Base-by-base conservation (phyloP, 148 eudicot species). In the Pharnaceum exiguum region DNA sequence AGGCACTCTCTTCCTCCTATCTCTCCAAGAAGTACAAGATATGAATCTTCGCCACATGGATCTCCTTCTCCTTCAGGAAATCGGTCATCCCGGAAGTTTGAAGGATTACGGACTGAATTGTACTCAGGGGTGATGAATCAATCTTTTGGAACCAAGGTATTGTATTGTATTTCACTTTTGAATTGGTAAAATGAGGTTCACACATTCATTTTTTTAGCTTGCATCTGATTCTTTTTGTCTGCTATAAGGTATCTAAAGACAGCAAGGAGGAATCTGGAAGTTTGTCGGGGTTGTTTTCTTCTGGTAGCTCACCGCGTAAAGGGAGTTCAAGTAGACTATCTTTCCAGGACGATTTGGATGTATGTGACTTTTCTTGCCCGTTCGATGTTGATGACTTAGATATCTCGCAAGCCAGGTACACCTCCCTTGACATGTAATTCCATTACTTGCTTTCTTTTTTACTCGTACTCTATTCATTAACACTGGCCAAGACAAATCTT, bases 321-420 rank as follows among this genome's bases (percentile, higher is more conserved):
- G 96, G 83, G 70, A 83, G 81, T 80, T 93, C 96, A 44, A 90
- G 97, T 72, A 79, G 84, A 67, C 55, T 82, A 67, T 93, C 96
- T 57, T 88, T 85, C 62, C 96, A 83, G 69, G 98, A 93, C 69
- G 98, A 88, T 51, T 81, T 88, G 64, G 98, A 78, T 71, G 94
- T 70, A 38, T 66, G 58, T 67, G 96, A 88, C 73, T 87, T 91
- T 66, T 70, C 81, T 3, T 82, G 80, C 61, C 98, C 96, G 39
- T 93, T 88, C 73, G 86, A 85, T 68, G 98, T 93, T 46, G 98
- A 93, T 70, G 98, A 88, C 60, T 80, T 88, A 17, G 96, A 91
- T 63, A 59, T 83, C 46, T 71, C 85, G 62, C 84, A 69, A 46
- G 58, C 81, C 72, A 83, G 96, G 98, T 93, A 82, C n/a, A n/a